Evolutionary conservation across 75 land plant genomes (phyloP), one percentile per base, ranked within the genome.

Genomic region (Picea sitchensis): DNA sequence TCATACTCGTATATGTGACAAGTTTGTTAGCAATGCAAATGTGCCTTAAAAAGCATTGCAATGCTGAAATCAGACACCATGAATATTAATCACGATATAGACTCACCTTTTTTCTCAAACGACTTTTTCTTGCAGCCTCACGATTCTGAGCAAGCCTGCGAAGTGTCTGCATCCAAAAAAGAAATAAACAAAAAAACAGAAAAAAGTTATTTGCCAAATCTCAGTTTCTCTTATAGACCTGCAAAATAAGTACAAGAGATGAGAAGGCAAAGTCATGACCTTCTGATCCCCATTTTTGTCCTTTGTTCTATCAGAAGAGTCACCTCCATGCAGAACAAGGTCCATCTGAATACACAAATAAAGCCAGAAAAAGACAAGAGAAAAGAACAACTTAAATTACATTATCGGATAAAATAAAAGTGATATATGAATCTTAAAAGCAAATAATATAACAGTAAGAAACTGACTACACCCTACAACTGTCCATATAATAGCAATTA

Each of bases 61-160:
- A 51, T 51, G 56, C 56, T 51, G 56, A 51, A 51, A 51, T 51
- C 11, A 51, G 56, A 11, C 2, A 9, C 56, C 9, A 0, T 51
- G 56, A 51, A 51, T 11, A 51, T 51, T 51, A 72, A 72, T 32
- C 18, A 72, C 18, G 11, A 2, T 32, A 62, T 5, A 41, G 6
- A 44, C 79, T 47, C 59, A 90, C 98, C 77, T 95, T 95, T 82
- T 95, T 95, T 58, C 98, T 83, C 75, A 95, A 80, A 30, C 98
- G 86, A 78, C 96, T 93, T 79, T 91, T 95, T 32, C 96, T 90
- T 14, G 98, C 98, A 63, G 98, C 98, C 77, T 95, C 98, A 30
- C 98, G 96, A 84, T 95, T 95, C 77, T 95, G 98, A 76, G 96
- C 96, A 73, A 95, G 92, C 59, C 94, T 59, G 9, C 92, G 82